Base-by-base conservation (phyloP, 2,329 filamentous ascomycete genomes). In the Arthrobotrys entomopaga region DNA sequence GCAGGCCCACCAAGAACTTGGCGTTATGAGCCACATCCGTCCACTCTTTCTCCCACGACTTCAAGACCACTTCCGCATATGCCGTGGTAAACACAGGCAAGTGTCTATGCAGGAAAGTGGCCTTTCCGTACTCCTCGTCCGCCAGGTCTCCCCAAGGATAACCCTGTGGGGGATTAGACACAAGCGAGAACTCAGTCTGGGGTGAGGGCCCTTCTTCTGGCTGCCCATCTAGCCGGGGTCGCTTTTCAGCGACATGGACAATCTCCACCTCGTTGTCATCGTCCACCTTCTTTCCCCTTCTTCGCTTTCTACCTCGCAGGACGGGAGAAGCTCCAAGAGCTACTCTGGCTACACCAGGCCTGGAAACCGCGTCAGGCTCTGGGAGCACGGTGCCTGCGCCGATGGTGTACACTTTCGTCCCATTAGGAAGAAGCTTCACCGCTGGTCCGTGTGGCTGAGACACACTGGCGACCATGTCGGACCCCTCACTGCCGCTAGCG, bases 181-280 rank as follows among this genome's bases (percentile, higher is more conserved):
- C 53, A 4, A 71, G 46, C 43, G 58, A 71, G n/a, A 71, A 63
- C 43, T 63, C 64, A 34, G 63, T 58, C 19, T 57, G 57, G 2
- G 66, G 66, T 59, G 60, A 58, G 22, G 60, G 22, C 10, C 10
- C 29, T 10, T 10, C 29, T 6, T 5, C 6, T 15, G 66, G 58
- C 22, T 50, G 50, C 20, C 34, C 58, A n/a, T 50, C 48, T 34
- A 60, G 19, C 34, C 58, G 50, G 34, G 42, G 66, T 10, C 50
- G 66, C 50, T 63, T 63, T 34, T 43, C 26, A 34, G 52, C 40
- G 15, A 64, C 43, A 43, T 64, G 52, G 11, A 38, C 38, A 5
- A 54, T 24, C 42, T 56, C 48, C 20, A 34, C 38, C 29, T 53
- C 53, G 26, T 20, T 15, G 26, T 52, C 57, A 16, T 24, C 38